A percentile compares a stretch with the other conserved stretches of the same genome.
Evolutionary conservation across 2,329 filamentous ascomycete species (phyloP).

Genomic region (Herpotrichia juniperi): DNA sequence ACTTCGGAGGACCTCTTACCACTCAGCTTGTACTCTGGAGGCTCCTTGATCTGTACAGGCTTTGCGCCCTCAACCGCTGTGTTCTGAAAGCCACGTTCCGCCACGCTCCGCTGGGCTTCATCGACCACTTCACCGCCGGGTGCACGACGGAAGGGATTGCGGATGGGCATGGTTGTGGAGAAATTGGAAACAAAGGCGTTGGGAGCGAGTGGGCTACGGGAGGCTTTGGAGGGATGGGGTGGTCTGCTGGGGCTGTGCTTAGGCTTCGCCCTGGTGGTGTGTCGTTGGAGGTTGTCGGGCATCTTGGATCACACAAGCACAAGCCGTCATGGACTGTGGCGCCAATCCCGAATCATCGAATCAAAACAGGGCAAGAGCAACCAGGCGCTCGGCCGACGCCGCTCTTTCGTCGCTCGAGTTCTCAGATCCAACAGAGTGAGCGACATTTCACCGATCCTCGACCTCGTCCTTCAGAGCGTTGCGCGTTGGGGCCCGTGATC

Average conservation of each 20-base stretch:
- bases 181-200: conserved; percentile 17
- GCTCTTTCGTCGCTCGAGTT: neutral
- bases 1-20: conserved; percentile 45
- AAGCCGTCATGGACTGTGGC: conserved; percentile 14
- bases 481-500: neutral
- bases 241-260: neutral
- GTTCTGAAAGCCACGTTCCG: conserved; percentile 41
- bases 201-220: conserved; percentile 15
- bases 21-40: conserved; percentile 59
- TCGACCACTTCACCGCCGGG: conserved; percentile 40
- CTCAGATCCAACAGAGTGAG: neutral
- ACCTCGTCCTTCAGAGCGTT: neutral
- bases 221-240: conserved; percentile 18
- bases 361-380: conserved; percentile 9
- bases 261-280: neutral
- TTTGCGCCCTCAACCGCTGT: conserved; percentile 44
- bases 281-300: neutral
- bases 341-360: conserved; percentile 12
- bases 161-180: conserved; percentile 44
- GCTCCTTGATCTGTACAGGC: conserved; percentile 52
- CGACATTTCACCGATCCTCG: neutral
- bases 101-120: conserved; percentile 35
- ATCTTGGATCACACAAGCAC: neutral
- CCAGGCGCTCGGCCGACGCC: conserved; percentile 1
- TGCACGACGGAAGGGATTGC: conserved; percentile 49